phyloP scores from a whole-genome alignment of 116 monocot species.

The Phalaenopsis hybrid region DNA sequence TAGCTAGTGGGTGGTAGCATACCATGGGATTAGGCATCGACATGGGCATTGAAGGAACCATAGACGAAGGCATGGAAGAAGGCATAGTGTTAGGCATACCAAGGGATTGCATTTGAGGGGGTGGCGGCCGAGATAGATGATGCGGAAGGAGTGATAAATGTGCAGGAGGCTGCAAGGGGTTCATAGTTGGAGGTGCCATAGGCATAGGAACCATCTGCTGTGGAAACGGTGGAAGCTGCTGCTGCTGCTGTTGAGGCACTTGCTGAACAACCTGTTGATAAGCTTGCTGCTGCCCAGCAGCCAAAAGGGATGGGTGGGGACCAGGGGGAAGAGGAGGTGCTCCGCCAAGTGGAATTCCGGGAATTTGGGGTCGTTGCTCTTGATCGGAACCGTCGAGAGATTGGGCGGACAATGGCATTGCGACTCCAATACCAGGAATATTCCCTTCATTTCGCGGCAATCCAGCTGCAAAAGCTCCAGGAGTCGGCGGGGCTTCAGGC shows the following conservation, averaged over 20 bases:
- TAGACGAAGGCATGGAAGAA: slow-evolving; percentile 39
- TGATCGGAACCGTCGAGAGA: slow-evolving; percentile 70
- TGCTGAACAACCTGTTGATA: slow-evolving; percentile 54
- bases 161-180: slow-evolving; percentile 59
- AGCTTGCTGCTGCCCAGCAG: slow-evolving; percentile 58
- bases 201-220: slow-evolving; percentile 58
- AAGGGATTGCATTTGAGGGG: slow-evolving; percentile 34
- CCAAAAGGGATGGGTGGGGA: slow-evolving; percentile 89
- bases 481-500: slow-evolving; percentile 64
- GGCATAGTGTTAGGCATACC: slow-evolving; percentile 21
- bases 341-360: slow-evolving; percentile 35
- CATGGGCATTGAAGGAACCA: slow-evolving; percentile 26
- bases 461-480: slow-evolving; percentile 71
- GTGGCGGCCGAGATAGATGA: slow-evolving; percentile 51
- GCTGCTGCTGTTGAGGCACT: slow-evolving; percentile 50
- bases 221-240: slow-evolving; percentile 45
- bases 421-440: slow-evolving; percentile 90
- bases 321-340: slow-evolving; percentile 97
- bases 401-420: slow-evolving; percentile 58
- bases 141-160: slow-evolving; percentile 53
- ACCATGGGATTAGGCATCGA: slow-evolving; percentile 73
- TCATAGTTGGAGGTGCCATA: slow-evolving; percentile 51
- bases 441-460: slow-evolving; percentile 76
- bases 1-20: slow-evolving; percentile 10
- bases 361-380: slow-evolving; percentile 56